Conservation (phyloP, 805 yeast species). For the Sugiyamaella valdiviana region DNA sequence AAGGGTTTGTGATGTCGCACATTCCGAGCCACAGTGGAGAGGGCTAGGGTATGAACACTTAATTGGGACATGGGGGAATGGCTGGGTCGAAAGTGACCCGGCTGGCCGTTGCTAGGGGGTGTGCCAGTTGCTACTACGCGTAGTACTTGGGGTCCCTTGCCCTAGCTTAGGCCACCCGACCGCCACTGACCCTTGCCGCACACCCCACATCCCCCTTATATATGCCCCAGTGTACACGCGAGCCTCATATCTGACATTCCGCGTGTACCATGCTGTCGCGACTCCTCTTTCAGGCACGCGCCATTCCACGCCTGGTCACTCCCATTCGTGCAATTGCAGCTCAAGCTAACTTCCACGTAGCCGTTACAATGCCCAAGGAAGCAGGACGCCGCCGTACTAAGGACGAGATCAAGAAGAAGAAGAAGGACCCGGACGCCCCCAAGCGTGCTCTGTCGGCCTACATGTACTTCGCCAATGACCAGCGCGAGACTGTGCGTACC, state of each 20-base stretch:
- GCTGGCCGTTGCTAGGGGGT: too few species aligned
- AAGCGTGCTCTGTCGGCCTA: conserved; percentile 97
- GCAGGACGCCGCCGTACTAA: conserved; percentile 19
- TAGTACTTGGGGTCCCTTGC: too few species aligned
- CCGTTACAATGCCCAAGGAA: conserved; percentile 25
- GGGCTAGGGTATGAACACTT: background rate
- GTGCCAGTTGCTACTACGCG: too few species aligned
- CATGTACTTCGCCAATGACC: conserved; percentile 98
- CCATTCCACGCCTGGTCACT: background rate
- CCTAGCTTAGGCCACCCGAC: background rate
- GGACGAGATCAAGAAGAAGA: conserved; percentile 18
- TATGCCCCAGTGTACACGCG: too few species aligned
- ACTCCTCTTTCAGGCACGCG: background rate
- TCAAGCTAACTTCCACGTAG: conserved; percentile 14
- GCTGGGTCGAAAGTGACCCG: background rate
- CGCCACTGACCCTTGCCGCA: too few species aligned
- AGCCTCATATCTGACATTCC: too few species aligned
- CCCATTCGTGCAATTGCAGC: background rate
- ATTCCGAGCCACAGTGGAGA: background rate
- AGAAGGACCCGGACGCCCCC: conserved; percentile 76
- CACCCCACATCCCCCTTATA: background rate
- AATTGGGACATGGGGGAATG: background rate
- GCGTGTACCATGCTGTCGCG: background rate
- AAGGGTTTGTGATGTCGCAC: background rate
- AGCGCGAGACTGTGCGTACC: conserved; percentile 91